A percentile compares a stretch with the other conserved stretches of the same genome.
These are phyloP conservation scores for Malus sieversii DNA, from an alignment of 306 rosid genomes.

Conservation along the genomic window DNA sequence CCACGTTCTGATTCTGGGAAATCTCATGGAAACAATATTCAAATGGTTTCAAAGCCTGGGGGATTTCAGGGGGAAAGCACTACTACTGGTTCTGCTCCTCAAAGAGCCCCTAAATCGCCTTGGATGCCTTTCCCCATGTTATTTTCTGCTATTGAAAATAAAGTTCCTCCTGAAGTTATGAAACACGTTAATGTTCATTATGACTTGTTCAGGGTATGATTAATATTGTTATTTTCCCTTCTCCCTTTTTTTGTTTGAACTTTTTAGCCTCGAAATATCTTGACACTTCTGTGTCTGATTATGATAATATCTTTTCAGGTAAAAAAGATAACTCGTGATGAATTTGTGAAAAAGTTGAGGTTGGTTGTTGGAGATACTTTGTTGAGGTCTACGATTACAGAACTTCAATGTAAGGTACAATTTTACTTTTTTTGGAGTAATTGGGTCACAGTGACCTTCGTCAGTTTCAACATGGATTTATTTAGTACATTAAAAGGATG, in stretches of 20 bases:
- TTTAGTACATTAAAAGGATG: not conserved
- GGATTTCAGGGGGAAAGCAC: conserved; percentile 36
- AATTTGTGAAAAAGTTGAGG: conserved; percentile 64
- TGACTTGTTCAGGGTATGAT: conserved; percentile 48
- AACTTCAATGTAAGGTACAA: conserved; percentile 53
- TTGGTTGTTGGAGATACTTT: conserved; percentile 65
- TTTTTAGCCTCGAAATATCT: conserved; percentile 7
- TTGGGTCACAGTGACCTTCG: not conserved
- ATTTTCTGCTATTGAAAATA: conserved; percentile 50
- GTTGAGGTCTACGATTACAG: conserved; percentile 50
- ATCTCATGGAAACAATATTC: conserved; percentile 11
- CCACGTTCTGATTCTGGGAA: conserved; percentile 12
- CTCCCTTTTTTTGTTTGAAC: not conserved
- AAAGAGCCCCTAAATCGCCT: conserved; percentile 60
- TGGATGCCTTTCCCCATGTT: conserved; percentile 78
- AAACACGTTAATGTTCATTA: conserved; percentile 37
- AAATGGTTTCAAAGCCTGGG: conserved; percentile 24
- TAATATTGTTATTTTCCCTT: not conserved
- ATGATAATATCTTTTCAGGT: conserved; percentile 31
- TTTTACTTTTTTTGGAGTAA: not conserved
- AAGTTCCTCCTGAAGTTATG: conserved; percentile 44
- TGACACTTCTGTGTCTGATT: not conserved
- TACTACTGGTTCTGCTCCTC: conserved; percentile 33
- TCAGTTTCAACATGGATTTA: not conserved
- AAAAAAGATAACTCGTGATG: conserved; percentile 58